phyloP scores from a whole-genome alignment of 495 filamentous ascomycete genomes.

The Daldinia vernicosa region DNA sequence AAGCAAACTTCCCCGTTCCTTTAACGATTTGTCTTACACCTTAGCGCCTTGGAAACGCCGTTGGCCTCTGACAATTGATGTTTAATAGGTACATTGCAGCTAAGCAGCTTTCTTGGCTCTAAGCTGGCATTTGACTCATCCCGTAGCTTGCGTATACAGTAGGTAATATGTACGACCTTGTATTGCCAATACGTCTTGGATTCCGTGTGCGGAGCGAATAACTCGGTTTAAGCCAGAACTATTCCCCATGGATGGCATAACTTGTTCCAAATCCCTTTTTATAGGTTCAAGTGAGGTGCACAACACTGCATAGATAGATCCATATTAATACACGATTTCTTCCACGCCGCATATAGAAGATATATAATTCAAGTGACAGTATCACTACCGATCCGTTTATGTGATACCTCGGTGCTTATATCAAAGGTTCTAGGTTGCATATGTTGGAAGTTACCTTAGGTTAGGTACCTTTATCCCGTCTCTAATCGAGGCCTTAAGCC shows the following conservation, averaged over 20 bases:
- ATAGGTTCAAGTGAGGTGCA: neutral
- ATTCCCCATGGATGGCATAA: neutral
- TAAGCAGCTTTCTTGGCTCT: neutral
- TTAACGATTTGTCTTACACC: neutral
- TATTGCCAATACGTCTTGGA: neutral
- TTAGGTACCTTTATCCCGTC: neutral
- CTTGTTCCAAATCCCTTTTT: neutral
- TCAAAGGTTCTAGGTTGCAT: neutral
- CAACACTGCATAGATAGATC: neutral
- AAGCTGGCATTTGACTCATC: neutral
- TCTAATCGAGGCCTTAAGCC: conserved; percentile 23
- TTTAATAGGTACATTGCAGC: neutral
- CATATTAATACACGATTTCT: neutral
- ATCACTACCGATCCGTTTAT: neutral
- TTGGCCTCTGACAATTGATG: neutral
- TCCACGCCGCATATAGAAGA: neutral
- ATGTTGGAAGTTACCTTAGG: conserved; percentile 20
- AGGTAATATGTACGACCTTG: neutral
- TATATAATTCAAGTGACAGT: neutral
- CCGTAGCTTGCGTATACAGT: neutral
- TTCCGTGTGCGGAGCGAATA: neutral
- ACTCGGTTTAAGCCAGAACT: neutral
- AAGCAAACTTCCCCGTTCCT: conserved; percentile 24
- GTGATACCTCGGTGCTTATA: neutral
- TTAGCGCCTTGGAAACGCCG: conserved; percentile 26